phyloP scores from a whole-genome alignment of 2,329 filamentous ascomycete species.

The Phoma herbarum region DNA sequence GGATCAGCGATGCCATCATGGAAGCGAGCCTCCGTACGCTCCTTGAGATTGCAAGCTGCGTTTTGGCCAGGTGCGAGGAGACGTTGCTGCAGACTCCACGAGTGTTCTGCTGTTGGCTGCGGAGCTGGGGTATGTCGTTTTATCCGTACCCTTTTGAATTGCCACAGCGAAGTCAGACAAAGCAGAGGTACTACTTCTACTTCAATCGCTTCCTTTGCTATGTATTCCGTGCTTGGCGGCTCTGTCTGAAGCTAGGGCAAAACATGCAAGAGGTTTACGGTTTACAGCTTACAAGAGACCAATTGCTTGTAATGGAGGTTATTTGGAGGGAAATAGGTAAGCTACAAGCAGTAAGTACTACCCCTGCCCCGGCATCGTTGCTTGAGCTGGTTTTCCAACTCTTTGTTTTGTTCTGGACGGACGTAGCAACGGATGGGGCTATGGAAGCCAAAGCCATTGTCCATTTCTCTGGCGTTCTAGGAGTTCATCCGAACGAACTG shows the following conservation, averaged over 20 bases:
- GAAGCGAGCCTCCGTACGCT: no score
- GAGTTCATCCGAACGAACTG: slow-evolving; percentile 3
- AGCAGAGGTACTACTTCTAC: no score
- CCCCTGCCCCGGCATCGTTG: no score
- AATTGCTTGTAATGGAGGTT: background rate
- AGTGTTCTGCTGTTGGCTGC: background rate
- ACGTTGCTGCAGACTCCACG: background rate
- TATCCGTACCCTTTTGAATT: no score
- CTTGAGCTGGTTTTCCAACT: slow-evolving; percentile 4
- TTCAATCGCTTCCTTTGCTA: no score
- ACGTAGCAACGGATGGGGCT: background rate
- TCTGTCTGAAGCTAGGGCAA: no score
- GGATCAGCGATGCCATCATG: background rate
- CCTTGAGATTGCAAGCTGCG: no score
- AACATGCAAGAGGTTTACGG: background rate
- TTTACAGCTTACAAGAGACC: background rate
- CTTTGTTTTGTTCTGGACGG: background rate
- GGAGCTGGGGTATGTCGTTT: slow-evolving; percentile 2
- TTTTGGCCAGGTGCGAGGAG: background rate
- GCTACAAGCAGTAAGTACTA: no score
- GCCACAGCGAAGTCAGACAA: no score
- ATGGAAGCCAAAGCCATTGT: background rate
- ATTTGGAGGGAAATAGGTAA: no score
- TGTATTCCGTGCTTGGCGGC: no score
- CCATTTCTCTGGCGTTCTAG: slow-evolving; percentile 3